Evolutionary conservation across 1,139 yeast genomes (phyloP).

Genomic region (Hanseniaspora uvarum): DNA sequence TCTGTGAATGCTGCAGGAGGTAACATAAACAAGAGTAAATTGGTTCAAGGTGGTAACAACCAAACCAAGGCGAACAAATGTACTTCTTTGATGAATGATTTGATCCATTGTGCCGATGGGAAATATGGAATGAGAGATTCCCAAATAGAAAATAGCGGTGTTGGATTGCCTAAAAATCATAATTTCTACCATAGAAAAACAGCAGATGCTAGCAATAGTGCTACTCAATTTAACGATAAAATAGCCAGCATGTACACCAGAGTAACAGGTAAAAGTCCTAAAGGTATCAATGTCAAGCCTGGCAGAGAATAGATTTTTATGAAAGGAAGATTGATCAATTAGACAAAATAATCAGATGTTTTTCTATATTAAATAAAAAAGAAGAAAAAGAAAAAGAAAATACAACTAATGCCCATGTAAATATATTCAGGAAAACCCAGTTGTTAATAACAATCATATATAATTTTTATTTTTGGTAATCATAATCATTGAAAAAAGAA

Average conservation of each 20-base stretch:
- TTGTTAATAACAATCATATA: conserved; percentile 17
- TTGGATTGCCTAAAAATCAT: conserved; percentile 9
- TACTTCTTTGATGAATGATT: conserved; percentile 47
- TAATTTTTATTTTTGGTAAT: not conserved
- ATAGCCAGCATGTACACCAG: conserved; percentile 72
- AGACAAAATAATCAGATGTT: too few relatives aligned
- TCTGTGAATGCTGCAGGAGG: conserved; percentile 9
- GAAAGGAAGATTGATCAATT: too few relatives aligned
- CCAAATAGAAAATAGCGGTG: conserved; percentile 15
- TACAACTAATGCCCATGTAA: not conserved
- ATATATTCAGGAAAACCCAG: not conserved
- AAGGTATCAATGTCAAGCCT: not conserved
- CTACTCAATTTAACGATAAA: conserved; percentile 27
- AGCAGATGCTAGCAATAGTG: not conserved
- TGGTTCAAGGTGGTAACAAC: conserved; percentile 15
- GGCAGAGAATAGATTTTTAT: not conserved
- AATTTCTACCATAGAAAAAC: conserved; percentile 4
- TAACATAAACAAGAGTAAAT: conserved; percentile 6
- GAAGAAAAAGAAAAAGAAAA: not conserved
- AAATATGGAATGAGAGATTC: conserved; percentile 33
- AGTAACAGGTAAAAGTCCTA: conserved; percentile 48
- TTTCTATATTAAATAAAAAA: too few relatives aligned
- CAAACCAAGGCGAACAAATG: conserved; percentile 50
- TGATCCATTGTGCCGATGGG: conserved; percentile 38
- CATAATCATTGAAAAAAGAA: not conserved